Conservation (phyloP, 75 land plant genomes). For the Cryptomeria japonica region DNA sequence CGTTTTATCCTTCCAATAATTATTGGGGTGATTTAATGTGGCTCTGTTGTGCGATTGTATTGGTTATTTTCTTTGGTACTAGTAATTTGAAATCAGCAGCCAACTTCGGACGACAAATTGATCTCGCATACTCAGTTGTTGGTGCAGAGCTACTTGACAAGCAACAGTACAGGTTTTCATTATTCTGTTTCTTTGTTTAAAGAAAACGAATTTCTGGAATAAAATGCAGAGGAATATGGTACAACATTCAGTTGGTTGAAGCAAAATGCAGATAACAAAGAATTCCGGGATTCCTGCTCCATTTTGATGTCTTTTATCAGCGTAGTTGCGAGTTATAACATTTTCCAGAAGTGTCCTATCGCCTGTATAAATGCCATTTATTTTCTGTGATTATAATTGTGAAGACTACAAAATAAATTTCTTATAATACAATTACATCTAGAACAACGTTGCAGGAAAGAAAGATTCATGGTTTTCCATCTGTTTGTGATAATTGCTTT, state of each 20-base stretch:
- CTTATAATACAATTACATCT: neutral
- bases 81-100: neutral
- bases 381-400: neutral
- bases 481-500: neutral
- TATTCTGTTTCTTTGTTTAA: neutral
- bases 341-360: neutral
- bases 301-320: neutral
- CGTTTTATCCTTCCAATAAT: neutral
- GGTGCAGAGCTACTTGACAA: neutral
- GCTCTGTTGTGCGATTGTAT: neutral
- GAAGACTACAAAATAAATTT: neutral
- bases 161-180: neutral
- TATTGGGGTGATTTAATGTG: neutral
- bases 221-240: neutral
- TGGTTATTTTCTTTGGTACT: neutral
- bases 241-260: neutral
- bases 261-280: neutral
- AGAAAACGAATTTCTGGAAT: neutral
- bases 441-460: neutral
- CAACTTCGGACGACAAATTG: neutral
- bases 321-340: neutral
- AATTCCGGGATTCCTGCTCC: neutral
- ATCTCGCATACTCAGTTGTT: neutral
- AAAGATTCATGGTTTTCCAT: neutral
- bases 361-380: neutral